Percentiles rank a stretch among this genome's conserved stretches.
phyloP scores from a whole-genome alignment of 371 early-diverging fungal species.

The Rhizopus delemar region DNA sequence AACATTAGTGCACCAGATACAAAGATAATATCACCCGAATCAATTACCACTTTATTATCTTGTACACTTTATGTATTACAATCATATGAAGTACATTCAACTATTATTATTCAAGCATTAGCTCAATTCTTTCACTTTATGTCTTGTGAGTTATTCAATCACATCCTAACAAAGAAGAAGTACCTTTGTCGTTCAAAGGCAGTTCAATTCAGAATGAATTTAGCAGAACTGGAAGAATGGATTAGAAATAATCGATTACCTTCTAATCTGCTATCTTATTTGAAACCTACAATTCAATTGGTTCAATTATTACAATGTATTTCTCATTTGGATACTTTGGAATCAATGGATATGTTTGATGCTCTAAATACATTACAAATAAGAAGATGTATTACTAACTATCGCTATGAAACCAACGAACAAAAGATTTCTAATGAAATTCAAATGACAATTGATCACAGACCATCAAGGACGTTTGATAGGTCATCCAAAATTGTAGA shows the following conservation, averaged over 20 bases:
- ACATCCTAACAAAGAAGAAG: conserved; percentile 71
- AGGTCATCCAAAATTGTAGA: conserved; percentile 25
- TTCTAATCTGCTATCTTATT: conserved; percentile 43
- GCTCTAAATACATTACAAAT: conserved; percentile 71
- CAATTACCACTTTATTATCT: conserved; percentile 64
- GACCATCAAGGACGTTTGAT: conserved; percentile 6
- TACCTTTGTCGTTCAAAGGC: conserved; percentile 79
- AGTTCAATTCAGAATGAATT: conserved; percentile 80
- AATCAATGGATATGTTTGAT: conserved; percentile 62
- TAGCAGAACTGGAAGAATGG: conserved; percentile 82
- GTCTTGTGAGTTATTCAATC: conserved; percentile 79
- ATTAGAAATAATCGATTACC: conserved; percentile 61
- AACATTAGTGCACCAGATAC: not conserved
- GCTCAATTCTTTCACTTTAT: conserved; percentile 76
- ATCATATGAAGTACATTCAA: conserved; percentile 65
- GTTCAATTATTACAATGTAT: conserved; percentile 80
- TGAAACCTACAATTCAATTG: conserved; percentile 73
- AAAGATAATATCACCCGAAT: conserved; percentile 41
- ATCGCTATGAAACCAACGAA: conserved; percentile 87
- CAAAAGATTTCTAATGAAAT: conserved; percentile 66
- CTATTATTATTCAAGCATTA: conserved; percentile 65
- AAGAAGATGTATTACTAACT: conserved; percentile 68
- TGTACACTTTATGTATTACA: conserved; percentile 61
- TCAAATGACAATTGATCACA: conserved; percentile 63
- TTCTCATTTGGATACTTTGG: conserved; percentile 66